Conservation (phyloP, 2,329 filamentous ascomycete genomes). For the Clonostachys solani region DNA sequence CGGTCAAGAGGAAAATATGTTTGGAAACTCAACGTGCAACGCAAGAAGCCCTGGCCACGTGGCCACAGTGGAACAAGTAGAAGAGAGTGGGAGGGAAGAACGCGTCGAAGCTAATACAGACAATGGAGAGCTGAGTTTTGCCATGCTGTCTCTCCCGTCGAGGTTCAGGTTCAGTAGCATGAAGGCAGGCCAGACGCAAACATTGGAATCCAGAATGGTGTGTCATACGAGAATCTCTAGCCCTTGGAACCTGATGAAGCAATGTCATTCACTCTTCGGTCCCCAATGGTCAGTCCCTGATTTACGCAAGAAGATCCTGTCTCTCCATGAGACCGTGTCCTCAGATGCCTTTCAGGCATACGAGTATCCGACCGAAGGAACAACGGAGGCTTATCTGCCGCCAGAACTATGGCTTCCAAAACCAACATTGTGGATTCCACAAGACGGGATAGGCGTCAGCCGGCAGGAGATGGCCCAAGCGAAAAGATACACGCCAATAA, state of each 20-base stretch:
- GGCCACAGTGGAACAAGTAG: background rate
- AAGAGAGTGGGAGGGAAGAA: background rate
- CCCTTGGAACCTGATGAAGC: conserved; percentile 5
- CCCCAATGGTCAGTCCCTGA: background rate
- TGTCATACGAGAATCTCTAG: too few relatives aligned
- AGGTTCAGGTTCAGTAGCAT: too few relatives aligned
- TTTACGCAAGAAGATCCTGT: background rate
- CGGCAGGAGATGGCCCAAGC: conserved; percentile 74
- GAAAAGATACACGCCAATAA: conserved; percentile 68
- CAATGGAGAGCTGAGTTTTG: background rate
- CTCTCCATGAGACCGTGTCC: background rate
- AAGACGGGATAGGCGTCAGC: conserved; percentile 69
- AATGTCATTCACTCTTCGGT: conserved; percentile 3
- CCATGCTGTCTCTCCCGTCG: too few relatives aligned
- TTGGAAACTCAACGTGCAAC: conserved; percentile 8
- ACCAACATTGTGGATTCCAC: conserved; percentile 81
- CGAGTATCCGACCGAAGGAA: conserved; percentile 7
- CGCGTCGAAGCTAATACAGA: background rate
- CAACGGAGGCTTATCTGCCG: conserved; percentile 52
- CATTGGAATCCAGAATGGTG: too few relatives aligned
- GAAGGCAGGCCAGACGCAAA: too few relatives aligned
- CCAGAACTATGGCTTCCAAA: conserved; percentile 51
- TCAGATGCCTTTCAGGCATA: background rate
- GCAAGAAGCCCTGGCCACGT: background rate
- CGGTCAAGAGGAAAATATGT: conserved; percentile 44